Conservation (phyloP, 2,329 filamentous ascomycete species). For the Scedosporium boydii region DNA sequence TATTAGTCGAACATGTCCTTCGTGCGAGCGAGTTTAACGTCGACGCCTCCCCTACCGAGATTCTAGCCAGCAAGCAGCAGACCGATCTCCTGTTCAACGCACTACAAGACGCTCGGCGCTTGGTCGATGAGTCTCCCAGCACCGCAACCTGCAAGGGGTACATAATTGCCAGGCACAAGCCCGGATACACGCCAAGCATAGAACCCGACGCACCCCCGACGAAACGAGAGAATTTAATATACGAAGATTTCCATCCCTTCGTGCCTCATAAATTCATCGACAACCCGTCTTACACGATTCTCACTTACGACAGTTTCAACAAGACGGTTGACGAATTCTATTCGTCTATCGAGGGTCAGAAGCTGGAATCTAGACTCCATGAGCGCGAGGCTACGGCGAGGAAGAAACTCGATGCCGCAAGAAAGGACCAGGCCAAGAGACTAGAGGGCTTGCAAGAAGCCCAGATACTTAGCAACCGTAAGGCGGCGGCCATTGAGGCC, state of each 20-base stretch:
- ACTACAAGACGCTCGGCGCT: constrained; percentile 58
- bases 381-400: constrained; percentile 77
- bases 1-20: constrained; percentile 80
- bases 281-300: constrained; percentile 53
- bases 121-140: constrained; percentile 60
- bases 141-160: constrained; percentile 65
- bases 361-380: constrained; percentile 70
- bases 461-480: constrained; percentile 75
- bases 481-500: constrained; percentile 81
- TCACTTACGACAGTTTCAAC: constrained; percentile 81
- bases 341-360: constrained; percentile 91
- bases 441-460: constrained; percentile 74
- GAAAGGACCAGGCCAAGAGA: constrained; percentile 72
- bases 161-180: constrained; percentile 68
- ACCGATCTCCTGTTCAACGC: constrained; percentile 59
- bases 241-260: constrained; percentile 95
- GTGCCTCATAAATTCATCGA: constrained; percentile 68
- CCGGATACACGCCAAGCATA: constrained; percentile 7
- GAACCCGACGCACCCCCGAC: constrained; percentile 3
- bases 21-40: constrained; percentile 61
- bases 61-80: constrained; percentile 56
- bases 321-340: constrained; percentile 94
- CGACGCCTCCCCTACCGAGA: constrained; percentile 54
- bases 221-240: constrained; percentile 50
- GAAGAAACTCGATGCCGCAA: constrained; percentile 76